These are phyloP conservation scores for Candida sojae DNA, from an alignment of 1,139 yeast genomes.

Conservation along the genomic window DNA sequence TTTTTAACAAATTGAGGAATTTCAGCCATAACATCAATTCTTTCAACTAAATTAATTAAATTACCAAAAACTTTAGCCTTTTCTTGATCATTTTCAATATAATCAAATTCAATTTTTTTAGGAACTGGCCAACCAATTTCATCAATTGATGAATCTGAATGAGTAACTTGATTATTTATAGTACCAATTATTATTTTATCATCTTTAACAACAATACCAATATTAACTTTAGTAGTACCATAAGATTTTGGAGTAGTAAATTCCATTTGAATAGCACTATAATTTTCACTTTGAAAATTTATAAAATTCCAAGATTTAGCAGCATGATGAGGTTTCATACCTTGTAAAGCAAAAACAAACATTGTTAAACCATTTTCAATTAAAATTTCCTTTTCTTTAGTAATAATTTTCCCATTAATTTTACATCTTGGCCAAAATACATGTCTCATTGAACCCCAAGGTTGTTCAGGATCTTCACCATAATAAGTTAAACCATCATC, in stretches of 20 bases:
- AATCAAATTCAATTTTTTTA: slow-evolving; percentile 57
- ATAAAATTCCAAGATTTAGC: slow-evolving; percentile 96
- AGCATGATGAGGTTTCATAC: slow-evolving; percentile 99
- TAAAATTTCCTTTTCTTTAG: slow-evolving; percentile 24
- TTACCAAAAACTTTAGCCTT: slow-evolving; percentile 53
- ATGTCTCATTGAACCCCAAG: slow-evolving; percentile 98
- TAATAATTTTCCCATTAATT: slow-evolving; percentile 61
- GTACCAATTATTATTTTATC: slow-evolving; percentile 68
- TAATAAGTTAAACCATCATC: slow-evolving; percentile 80
- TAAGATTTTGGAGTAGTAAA: slow-evolving; percentile 92
- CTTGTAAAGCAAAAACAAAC: slow-evolving; percentile 98
- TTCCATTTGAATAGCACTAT: slow-evolving; percentile 87
- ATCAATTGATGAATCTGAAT: slow-evolving; percentile 60
- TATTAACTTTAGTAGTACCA: slow-evolving; percentile 75
- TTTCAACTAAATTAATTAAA: slow-evolving; percentile 66
- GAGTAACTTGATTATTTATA: slow-evolving; percentile 64
- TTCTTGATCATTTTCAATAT: slow-evolving; percentile 45
- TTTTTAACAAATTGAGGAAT: slow-evolving; percentile 92
- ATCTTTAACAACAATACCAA: slow-evolving; percentile 72
- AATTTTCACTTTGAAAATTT: slow-evolving; percentile 78
- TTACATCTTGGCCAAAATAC: slow-evolving; percentile 91
- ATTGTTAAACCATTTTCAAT: slow-evolving; percentile 60
- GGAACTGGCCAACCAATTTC: slow-evolving; percentile 92
- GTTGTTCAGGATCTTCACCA: slow-evolving; percentile 78
- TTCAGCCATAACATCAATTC: slow-evolving; percentile 98